phyloP scores from a whole-genome alignment of 2,329 filamentous ascomycete species.

The Ilyonectria robusta region DNA sequence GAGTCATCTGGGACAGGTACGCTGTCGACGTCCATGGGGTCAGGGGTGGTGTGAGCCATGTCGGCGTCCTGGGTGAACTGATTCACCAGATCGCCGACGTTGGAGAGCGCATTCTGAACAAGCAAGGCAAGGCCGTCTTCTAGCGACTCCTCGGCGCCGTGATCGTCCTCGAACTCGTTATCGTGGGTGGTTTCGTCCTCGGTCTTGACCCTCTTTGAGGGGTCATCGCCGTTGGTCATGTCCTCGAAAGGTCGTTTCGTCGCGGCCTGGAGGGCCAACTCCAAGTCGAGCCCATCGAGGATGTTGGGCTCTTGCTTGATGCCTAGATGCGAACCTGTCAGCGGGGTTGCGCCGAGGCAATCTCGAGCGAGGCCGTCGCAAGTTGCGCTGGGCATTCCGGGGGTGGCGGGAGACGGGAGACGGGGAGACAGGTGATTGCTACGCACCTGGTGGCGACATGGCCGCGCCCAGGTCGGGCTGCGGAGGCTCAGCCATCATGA shows the following conservation, averaged over 20 bases:
- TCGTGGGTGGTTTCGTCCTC: conserved; percentile 44
- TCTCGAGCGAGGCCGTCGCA: conserved; percentile 24
- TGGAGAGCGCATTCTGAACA: conserved; percentile 58
- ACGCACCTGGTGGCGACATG: conserved; percentile 55
- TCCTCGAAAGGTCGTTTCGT: conserved; percentile 57
- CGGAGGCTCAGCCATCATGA: conserved; percentile 59
- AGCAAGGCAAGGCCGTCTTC: conserved; percentile 56
- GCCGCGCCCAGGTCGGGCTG: conserved; percentile 54
- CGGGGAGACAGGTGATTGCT: conserved; percentile 16
- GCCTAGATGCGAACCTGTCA: conserved; percentile 49
- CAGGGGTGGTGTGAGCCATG: conserved; percentile 43
- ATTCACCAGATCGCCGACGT: conserved; percentile 55
- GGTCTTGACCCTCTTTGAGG: conserved; percentile 54
- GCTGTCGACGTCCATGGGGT: conserved; percentile 54
- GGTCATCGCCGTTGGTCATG: conserved; percentile 45
- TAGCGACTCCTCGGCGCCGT: conserved; percentile 48
- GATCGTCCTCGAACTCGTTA: conserved; percentile 38
- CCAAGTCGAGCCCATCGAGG: conserved; percentile 54
- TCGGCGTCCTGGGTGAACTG: conserved; percentile 49
- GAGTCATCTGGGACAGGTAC: conserved; percentile 46
- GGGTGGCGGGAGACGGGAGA: conserved; percentile 26
- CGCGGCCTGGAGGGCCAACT: conserved; percentile 53
- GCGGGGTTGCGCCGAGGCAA: conserved; percentile 33
- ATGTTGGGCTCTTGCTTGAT: conserved; percentile 58
- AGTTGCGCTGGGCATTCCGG: conserved; percentile 16